phyloP scores from a whole-genome alignment of 208 protist genomes.

The Acanthamoeba healyi region DNA sequence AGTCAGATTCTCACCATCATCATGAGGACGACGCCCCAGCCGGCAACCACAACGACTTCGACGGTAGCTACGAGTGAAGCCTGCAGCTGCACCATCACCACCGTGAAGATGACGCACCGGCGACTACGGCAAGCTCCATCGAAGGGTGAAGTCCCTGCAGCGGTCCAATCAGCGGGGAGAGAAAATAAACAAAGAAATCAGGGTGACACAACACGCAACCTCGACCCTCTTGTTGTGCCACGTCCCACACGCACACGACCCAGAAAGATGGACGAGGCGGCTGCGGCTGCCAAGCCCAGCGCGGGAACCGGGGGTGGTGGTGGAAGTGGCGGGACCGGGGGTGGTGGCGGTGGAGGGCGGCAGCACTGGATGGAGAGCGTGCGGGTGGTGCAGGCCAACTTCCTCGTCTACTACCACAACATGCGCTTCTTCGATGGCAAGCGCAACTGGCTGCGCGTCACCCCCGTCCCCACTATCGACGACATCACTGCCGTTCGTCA shows the following conservation, averaged over 20 bases:
- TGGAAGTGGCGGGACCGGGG: background rate
- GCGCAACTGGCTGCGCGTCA: slow-evolving; percentile 37
- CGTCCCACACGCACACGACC: background rate
- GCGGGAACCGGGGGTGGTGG: background rate
- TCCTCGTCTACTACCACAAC: slow-evolving; percentile 68
- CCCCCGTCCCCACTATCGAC: background rate
- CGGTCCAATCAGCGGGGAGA: too few species aligned
- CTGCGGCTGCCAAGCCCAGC: background rate
- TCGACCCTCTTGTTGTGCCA: background rate
- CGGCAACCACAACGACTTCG: background rate
- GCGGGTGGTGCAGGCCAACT: slow-evolving; percentile 61
- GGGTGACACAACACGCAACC: background rate
- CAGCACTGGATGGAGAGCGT: slow-evolving; percentile 67
- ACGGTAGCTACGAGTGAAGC: background rate
- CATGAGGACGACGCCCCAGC: background rate
- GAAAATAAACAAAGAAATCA: background rate
- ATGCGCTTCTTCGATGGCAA: slow-evolving; percentile 64
- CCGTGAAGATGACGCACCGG: too few species aligned
- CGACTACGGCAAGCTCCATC: too few species aligned
- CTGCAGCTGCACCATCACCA: too few species aligned
- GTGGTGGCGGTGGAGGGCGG: background rate
- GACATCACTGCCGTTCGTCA: background rate
- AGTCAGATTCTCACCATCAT: too few species aligned
- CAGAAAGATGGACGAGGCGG: background rate
- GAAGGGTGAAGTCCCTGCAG: too few species aligned